phyloP scores from a whole-genome alignment of 805 yeast genomes.

The Ogataea thermomethanolica region DNA sequence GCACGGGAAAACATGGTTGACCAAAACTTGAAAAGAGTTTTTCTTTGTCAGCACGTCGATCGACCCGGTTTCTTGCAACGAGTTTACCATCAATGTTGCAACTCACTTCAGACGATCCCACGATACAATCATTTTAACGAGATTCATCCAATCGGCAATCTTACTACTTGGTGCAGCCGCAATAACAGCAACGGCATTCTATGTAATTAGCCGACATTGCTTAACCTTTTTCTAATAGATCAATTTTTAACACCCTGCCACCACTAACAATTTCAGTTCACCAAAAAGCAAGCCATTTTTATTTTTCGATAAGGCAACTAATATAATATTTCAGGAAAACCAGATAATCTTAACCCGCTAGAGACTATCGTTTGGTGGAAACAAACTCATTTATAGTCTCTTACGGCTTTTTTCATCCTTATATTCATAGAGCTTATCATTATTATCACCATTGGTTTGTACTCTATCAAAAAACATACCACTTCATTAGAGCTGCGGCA shows the following conservation, averaged over 20 bases:
- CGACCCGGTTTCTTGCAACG: background rate
- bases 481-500: too few relatives aligned
- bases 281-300: slow-evolving; percentile 18
- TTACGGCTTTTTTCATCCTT: background rate
- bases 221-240: background rate
- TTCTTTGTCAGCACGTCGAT: slow-evolving; percentile 9
- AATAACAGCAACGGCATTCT: too few relatives aligned
- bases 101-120: too few relatives aligned
- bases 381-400: background rate
- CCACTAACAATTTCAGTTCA: background rate
- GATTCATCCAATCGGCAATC: too few relatives aligned
- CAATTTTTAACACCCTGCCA: background rate
- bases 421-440: too few relatives aligned
- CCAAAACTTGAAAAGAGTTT: background rate
- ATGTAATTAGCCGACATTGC: background rate
- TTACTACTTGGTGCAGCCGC: too few relatives aligned
- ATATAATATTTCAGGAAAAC: slow-evolving; percentile 8
- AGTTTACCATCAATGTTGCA: background rate
- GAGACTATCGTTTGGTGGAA: background rate
- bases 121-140: too few relatives aligned
- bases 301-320: slow-evolving; percentile 13
- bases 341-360: slow-evolving; percentile 9
- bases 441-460: too few relatives aligned
- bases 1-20: slow-evolving; percentile 6
- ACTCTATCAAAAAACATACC: too few relatives aligned